Evolutionary conservation across 257 asterid genomes (phyloP).

Genomic region (Ajuga chamaepitys): DNA sequence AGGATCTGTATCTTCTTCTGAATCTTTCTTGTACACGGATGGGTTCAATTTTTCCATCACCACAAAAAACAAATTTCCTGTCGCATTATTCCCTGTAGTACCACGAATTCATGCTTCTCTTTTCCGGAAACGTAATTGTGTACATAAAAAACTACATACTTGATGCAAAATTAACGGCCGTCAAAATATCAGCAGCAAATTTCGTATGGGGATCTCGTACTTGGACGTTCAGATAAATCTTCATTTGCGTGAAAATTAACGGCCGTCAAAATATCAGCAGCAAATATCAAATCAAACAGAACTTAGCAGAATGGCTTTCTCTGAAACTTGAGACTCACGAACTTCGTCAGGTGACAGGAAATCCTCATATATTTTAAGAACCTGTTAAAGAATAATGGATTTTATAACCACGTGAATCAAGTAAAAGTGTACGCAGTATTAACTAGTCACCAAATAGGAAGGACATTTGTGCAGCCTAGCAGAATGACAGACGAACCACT

Average conservation of each 20-base stretch:
- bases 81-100: too few relatives aligned
- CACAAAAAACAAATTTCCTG: too few relatives aligned
- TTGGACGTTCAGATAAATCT: conserved; percentile 41
- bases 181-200: conserved; percentile 73
- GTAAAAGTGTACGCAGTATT: not conserved
- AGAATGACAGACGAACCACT: conserved; percentile 8
- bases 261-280: conserved; percentile 75
- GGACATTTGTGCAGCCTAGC: not conserved
- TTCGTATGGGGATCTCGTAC: conserved; percentile 49
- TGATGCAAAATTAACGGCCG: conserved; percentile 69
- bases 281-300: conserved; percentile 78
- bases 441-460: not conserved
- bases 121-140: too few relatives aligned
- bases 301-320: conserved; percentile 86
- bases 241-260: conserved; percentile 51
- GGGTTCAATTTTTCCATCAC: too few relatives aligned
- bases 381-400: conserved; percentile 35
- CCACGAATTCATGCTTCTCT: too few relatives aligned
- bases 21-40: too few relatives aligned
- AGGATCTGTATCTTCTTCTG: too few relatives aligned
- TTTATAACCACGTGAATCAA: conserved; percentile 12
- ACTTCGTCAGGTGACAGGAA: conserved; percentile 57
- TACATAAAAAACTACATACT: too few relatives aligned
- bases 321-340: conserved; percentile 53
- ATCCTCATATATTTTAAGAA: conserved; percentile 60